A percentile compares a stretch with the other conserved stretches of the same genome.
These are phyloP conservation scores for Amaranthus palmeri DNA, from an alignment of 148 eudicot species.

Conservation along the genomic window DNA sequence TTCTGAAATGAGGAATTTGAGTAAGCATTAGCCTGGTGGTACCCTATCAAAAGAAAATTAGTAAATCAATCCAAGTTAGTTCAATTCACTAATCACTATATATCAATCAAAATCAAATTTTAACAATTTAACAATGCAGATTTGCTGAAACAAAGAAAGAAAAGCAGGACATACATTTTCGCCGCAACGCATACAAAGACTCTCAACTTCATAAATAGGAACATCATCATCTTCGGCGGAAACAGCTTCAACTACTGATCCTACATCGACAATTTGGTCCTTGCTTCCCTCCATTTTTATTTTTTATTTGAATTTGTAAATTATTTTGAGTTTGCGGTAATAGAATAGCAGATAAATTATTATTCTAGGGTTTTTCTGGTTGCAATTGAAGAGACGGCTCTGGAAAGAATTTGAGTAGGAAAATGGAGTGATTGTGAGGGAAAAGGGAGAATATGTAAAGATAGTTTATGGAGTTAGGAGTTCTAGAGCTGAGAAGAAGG, in stretches of 20 bases:
- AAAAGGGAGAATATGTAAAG: too few relatives aligned
- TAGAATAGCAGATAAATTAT: neutral
- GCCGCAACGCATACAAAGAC: slow-evolving; percentile 90
- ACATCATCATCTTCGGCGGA: slow-evolving; percentile 46
- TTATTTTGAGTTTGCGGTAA: neutral
- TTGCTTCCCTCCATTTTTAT: slow-evolving; percentile 30
- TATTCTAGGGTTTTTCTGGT: slow-evolving; percentile 17
- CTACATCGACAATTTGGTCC: slow-evolving; percentile 49
- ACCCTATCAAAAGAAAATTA: slow-evolving; percentile 50
- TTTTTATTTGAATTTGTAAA: neutral
- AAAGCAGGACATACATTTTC: slow-evolving; percentile 48
- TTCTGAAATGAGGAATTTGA: slow-evolving; percentile 72
- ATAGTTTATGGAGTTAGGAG: neutral
- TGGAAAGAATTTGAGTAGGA: too few relatives aligned
- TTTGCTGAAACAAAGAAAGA: neutral
- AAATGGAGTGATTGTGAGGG: too few relatives aligned
- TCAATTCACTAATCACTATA: neutral
- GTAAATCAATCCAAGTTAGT: neutral
- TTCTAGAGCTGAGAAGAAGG: neutral
- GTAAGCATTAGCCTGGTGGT: slow-evolving; percentile 73
- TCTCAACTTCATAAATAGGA: slow-evolving; percentile 74
- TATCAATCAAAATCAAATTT: neutral
- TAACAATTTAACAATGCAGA: neutral
- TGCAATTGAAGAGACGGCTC: neutral
- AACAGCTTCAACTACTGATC: slow-evolving; percentile 73